Base-by-base conservation (phyloP, 257 asterid genomes). In the Verbena officinalis region DNA sequence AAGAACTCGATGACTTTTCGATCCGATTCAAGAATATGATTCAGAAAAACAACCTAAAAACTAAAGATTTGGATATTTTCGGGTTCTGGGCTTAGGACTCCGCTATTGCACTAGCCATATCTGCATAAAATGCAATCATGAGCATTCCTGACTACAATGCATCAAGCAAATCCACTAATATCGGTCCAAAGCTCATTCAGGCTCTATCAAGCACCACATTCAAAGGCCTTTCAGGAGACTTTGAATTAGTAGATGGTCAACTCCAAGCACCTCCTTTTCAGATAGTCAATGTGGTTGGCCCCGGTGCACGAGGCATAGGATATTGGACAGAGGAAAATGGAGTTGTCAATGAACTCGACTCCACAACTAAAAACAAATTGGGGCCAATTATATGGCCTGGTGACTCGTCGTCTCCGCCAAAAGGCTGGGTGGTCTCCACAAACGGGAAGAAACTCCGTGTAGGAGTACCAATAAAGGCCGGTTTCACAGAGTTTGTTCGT, bases 391-490 rank as follows among this genome's bases (percentile, higher is more conserved):
- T 71, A 49, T 84, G 88, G 88, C 88, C 84, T 1, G 86, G 88
- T 1, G 68, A 59, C 9, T 52, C 36, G 7, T 38, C 46, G 7
- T 36, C 65, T 38, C n/a, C 59, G 1, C 88, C 86, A 0, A 84
- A 62, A 46, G 91, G 88, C 11, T 84, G 86, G 88, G 84, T 64
- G 55, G 59, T 81, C 4, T 88, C 91, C 9, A 75, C 84, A 50
- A 70, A 73, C 38, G 76, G 79, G n/a, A 79, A 57, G 45, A 77
- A 68, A 21, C 6, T 84, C 51, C 81, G 73, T 53, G 74, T 79
- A 10, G 77, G 82, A 66, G 84, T 81, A 22, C 88, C 86, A 0
- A 19, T 74, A 31, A 77, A 77, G 51, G 51, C 43, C 4, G 84
- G 81, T 30, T 73, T 68, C 56, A 39, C 56, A 0, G 83, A 84